Base-by-base conservation (phyloP, 139 green algal species). In the Chlorella sp. region DNA sequence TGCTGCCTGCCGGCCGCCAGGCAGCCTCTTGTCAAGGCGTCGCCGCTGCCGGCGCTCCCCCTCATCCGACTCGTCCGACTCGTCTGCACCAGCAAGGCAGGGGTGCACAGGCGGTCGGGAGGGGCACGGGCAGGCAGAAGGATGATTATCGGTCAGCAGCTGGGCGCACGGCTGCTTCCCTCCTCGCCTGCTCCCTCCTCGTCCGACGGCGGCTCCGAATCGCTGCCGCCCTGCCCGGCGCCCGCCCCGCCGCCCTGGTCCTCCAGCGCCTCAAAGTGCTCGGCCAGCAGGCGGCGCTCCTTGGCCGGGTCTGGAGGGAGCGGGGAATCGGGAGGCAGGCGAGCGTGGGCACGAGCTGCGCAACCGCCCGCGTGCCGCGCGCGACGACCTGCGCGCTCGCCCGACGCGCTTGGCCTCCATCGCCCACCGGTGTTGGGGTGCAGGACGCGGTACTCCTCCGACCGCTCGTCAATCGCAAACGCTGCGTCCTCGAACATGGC, bases 401-500 rank as follows among this genome's bases (percentile, higher is more conserved):
- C n/a, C n/a, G n/a, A n/a, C 1, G 25, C 42, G 12, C 64, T 6
- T 15, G 0, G 56, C 46, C 64, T 74, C 17, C 29, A 46, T 27
- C 8, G 23, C 81, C 33, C 61, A 80, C 79, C 83, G 31, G 88
- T 88, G 81, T 98, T 98, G 80, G 93, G 94, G 82, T 98, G 94
- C 67, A 97, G 85, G 74, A 86, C 8, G 59, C 86, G 88, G 83
- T 92, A 98, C 82, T 97, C 90, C 0, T 90, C 82, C 17, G 79
- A 84, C 8, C 86, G 45, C 82, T 96, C 90, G 78, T 98, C 92
- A 21, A 98, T 84, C 1, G 84, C 72, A 67, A 96, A 98, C 61
- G 86, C 90, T 0, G 83, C 67, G 78, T 98, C 89, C 68, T 95
- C 84, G 68, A 97, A 98, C 89, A 98, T 89, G 6, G 84, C 88